Evolutionary conservation across 805 yeast species (phyloP), one percentile per base, ranked within the genome.

Genomic region (Kodamaea sagamina): DNA sequence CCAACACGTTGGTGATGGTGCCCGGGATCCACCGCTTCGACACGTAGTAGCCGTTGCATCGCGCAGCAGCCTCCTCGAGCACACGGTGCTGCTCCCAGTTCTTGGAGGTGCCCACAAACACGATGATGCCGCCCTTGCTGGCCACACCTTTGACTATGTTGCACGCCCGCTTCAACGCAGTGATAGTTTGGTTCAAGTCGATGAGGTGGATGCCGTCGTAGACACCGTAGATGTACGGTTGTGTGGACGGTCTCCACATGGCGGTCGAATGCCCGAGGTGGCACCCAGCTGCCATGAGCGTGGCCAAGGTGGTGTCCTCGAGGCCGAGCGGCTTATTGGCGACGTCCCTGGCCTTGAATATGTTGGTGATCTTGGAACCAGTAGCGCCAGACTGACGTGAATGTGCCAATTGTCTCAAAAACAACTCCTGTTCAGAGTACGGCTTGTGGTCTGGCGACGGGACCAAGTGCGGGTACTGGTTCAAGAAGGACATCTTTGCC

Each of bases 21-120:
- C 99, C 99, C 2, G 97, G 97, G 47, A 87, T 79, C 99, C 99
- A 93, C 59, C 89, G 81, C 36, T 81, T 76, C 16, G 85, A 74
- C 15, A 93, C 90, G 58, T 84, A 89, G 65, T 81, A 89, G 11
- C 95, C 97, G 45, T 79, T 75, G 43, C 82, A 71, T 52, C 95
- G 77, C 36, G 72, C 68, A 1, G 98, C 95, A 8, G 96, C 96
- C 47, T 76, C 79, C 57, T 82, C 83, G 37, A 93, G 79, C 1
- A 89, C 76, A 43, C 84, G 74, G 48, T 79, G 78, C 56, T 87
- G 93, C 42, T 65, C 71, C 61, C 63, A 55, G 42, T 89, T 90
- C 39, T 81, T 79, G 43, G 85, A 74, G 7, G 96, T 84, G 18
- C 98, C 98, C 17, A 93, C 83, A 59, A 80, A 89, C 38, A 93